These are phyloP conservation scores for Penicillium macrosclerotiorum DNA, from an alignment of 495 filamentous ascomycete species.

Conservation along the genomic window DNA sequence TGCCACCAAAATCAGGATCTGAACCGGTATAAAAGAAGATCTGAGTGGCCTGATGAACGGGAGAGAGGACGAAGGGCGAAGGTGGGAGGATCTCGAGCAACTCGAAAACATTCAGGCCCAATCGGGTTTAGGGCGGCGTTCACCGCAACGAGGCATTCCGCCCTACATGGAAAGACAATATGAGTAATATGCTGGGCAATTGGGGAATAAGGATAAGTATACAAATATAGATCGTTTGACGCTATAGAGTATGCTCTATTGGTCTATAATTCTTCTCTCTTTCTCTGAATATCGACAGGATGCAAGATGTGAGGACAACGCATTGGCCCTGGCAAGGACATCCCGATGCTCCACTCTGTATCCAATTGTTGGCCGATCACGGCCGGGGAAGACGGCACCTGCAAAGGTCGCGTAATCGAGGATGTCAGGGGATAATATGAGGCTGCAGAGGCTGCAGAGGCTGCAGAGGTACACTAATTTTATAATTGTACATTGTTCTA, in stretches of 20 bases:
- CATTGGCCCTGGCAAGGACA: constrained; percentile 3
- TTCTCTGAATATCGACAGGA: too few species aligned
- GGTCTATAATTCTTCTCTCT: too few species aligned
- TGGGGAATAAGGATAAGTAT: not conserved
- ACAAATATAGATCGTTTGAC: too few species aligned
- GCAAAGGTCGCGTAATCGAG: not conserved
- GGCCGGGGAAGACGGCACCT: not conserved
- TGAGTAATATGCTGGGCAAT: not conserved
- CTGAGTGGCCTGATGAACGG: constrained; percentile 10
- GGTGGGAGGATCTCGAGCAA: constrained; percentile 14
- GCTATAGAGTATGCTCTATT: too few species aligned
- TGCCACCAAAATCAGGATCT: constrained; percentile 9
- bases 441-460: not conserved
- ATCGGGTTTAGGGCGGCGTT: constrained; percentile 28
- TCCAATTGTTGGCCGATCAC: constrained; percentile 1
- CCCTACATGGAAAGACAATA: too few species aligned
- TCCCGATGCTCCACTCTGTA: constrained; percentile 3
- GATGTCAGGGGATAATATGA: not conserved
- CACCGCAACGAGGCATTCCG: constrained; percentile 29
- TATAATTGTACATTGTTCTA: too few species aligned
- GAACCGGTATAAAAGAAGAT: not conserved
- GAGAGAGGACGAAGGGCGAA: constrained; percentile 8
- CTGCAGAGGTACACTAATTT: not conserved
- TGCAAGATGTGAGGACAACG: not conserved
- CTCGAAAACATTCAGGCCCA: constrained; percentile 23